These are phyloP conservation scores for Cicer bijugum DNA, from an alignment of 306 rosid species.

Conservation along the genomic window DNA sequence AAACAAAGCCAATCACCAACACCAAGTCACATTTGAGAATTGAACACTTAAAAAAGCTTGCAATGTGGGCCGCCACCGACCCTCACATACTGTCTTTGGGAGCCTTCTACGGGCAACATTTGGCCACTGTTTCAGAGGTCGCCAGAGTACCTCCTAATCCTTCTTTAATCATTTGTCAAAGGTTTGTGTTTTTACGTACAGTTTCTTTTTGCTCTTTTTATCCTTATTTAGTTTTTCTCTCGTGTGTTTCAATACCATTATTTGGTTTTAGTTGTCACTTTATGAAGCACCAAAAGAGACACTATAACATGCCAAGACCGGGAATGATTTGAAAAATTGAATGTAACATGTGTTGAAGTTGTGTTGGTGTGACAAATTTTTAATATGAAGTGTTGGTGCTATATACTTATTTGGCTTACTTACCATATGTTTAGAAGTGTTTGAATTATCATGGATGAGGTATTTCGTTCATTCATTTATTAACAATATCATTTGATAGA, in stretches of 20 bases:
- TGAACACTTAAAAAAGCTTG: slow-evolving; percentile 64
- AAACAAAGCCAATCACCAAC: slow-evolving; percentile 47
- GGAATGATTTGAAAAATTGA: background rate
- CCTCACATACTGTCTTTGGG: slow-evolving; percentile 63
- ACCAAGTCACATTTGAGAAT: slow-evolving; percentile 55
- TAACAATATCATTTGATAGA: too few relatives aligned
- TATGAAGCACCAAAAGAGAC: background rate
- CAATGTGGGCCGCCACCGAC: slow-evolving; percentile 62
- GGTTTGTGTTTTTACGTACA: slow-evolving; percentile 43
- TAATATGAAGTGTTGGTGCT: background rate
- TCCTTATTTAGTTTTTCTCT: background rate
- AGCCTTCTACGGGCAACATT: slow-evolving; percentile 68
- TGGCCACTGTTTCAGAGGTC: slow-evolving; percentile 63
- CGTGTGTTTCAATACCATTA: slow-evolving; percentile 6
- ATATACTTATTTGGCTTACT: background rate
- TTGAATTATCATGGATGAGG: background rate
- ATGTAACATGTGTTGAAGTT: background rate
- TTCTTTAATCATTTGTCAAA: slow-evolving; percentile 66
- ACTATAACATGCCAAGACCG: background rate
- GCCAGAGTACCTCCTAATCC: slow-evolving; percentile 54
- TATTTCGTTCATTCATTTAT: too few relatives aligned
- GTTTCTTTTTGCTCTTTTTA: background rate
- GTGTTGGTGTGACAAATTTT: background rate
- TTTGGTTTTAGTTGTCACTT: background rate
- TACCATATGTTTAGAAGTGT: background rate